phyloP scores from a whole-genome alignment of 495 filamentous ascomycete species.

The Chaetomidium leptoderma region DNA sequence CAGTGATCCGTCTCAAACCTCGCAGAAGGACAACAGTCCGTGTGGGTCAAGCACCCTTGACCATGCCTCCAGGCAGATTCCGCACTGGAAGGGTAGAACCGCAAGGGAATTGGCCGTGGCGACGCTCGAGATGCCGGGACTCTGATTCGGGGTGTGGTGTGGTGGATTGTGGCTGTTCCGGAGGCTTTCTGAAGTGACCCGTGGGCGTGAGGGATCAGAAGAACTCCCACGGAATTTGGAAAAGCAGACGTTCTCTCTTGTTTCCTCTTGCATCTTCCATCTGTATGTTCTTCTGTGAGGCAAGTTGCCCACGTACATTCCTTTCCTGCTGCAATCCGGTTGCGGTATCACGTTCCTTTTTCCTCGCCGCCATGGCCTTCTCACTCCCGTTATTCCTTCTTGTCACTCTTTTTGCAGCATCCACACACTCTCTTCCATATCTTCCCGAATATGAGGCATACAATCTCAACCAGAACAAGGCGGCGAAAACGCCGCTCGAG shows the following conservation, averaged over 20 bases:
- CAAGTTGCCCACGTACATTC: conserved; percentile 7
- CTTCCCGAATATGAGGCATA: conserved; percentile 49
- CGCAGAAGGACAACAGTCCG: too few relatives aligned
- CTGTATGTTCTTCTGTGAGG: conserved; percentile 5
- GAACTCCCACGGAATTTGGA: neutral
- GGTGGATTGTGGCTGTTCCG: neutral
- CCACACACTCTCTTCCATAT: conserved; percentile 43
- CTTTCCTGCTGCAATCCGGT: neutral
- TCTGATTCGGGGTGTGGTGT: too few relatives aligned
- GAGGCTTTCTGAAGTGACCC: neutral
- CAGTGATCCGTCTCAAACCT: too few relatives aligned
- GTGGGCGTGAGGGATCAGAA: neutral
- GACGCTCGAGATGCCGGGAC: too few relatives aligned
- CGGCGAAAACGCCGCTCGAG: conserved; percentile 53
- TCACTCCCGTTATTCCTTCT: conserved; percentile 11
- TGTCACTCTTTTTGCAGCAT: conserved; percentile 13
- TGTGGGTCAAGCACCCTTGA: too few relatives aligned
- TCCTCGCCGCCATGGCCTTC: conserved; percentile 1
- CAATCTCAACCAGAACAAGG: conserved; percentile 61
- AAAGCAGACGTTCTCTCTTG: neutral
- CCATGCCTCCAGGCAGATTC: too few relatives aligned
- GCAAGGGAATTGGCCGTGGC: too few relatives aligned
- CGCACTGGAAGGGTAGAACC: too few relatives aligned
- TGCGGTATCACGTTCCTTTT: conserved; percentile 6
- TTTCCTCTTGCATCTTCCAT: conserved; percentile 1